phyloP scores from a whole-genome alignment of 495 filamentous ascomycete species.

The Margaritispora aquatica region DNA sequence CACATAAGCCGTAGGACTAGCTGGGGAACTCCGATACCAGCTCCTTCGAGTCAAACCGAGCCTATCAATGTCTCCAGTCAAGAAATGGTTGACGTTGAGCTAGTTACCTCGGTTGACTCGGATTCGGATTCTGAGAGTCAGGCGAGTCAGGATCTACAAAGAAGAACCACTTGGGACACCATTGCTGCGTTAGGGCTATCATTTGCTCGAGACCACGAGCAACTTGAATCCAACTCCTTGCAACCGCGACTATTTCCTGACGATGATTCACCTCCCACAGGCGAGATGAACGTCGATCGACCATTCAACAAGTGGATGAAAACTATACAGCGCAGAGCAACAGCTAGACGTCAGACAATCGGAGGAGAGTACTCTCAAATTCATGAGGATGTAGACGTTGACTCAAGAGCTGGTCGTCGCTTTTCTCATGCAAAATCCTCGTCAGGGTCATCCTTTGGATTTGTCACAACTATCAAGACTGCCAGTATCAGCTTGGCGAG shows the following conservation, averaged over 20 bases:
- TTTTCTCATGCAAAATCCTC: constrained; percentile 52
- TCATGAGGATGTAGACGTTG: constrained; percentile 37
- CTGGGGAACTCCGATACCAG: constrained; percentile 26
- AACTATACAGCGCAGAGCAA: constrained; percentile 43
- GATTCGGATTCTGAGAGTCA: too few species aligned
- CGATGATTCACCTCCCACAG: neutral
- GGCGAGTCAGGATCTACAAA: too few species aligned
- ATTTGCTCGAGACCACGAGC: constrained; percentile 29
- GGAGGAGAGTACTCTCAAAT: constrained; percentile 18
- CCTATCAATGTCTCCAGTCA: constrained; percentile 4
- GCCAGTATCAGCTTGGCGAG: constrained; percentile 67
- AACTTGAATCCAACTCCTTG: constrained; percentile 23
- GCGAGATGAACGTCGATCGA: constrained; percentile 10
- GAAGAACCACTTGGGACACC: constrained; percentile 37
- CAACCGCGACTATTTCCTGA: constrained; percentile 22
- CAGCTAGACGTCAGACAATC: constrained; percentile 30
- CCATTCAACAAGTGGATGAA: constrained; percentile 55
- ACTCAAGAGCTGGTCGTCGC: constrained; percentile 30
- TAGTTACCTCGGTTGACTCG: neutral
- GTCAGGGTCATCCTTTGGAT: constrained; percentile 62
- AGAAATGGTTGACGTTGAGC: constrained; percentile 16
- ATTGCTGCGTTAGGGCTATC: constrained; percentile 32
- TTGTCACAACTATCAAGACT: constrained; percentile 71
- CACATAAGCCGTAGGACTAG: constrained; percentile 29
- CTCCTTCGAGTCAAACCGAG: constrained; percentile 16